These are phyloP conservation scores for Lactifluus rugatus DNA, from an alignment of 768 basidiomycete species.

Conservation along the genomic window DNA sequence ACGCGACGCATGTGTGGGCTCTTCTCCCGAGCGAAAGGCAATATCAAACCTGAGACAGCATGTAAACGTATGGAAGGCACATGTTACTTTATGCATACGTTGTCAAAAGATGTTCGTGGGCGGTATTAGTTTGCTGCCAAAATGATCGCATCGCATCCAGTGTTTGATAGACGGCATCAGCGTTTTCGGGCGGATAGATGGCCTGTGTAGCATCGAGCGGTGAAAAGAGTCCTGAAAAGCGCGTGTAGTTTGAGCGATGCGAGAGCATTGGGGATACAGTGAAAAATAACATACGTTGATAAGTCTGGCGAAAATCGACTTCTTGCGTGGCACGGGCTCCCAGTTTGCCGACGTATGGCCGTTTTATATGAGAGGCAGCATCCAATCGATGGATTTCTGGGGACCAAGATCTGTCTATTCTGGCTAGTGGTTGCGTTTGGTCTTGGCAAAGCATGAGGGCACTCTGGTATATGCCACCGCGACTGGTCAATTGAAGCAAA, in stretches of 20 bases:
- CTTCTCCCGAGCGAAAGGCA: constrained; percentile 43
- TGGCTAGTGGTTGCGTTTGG: neutral
- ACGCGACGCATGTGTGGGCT: constrained; percentile 34
- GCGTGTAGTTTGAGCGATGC: neutral
- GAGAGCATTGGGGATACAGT: neutral
- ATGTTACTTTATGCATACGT: constrained; percentile 32
- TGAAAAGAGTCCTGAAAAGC: constrained; percentile 20
- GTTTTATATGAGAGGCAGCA: neutral
- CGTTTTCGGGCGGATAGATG: constrained; percentile 23
- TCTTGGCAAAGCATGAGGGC: neutral
- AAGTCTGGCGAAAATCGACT: constrained; percentile 42
- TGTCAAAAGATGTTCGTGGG: constrained; percentile 48
- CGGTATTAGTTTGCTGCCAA: constrained; percentile 43
- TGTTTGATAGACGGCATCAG: constrained; percentile 35
- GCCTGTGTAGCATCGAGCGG: constrained; percentile 7
- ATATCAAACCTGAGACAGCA: constrained; percentile 46
- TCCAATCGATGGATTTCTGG: constrained; percentile 1
- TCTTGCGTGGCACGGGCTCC: constrained; percentile 36
- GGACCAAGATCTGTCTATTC: constrained; percentile 3
- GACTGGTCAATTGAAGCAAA: constrained; percentile 13
- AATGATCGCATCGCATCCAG: constrained; percentile 46
- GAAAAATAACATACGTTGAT: constrained; percentile 39
- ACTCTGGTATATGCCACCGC: constrained; percentile 13
- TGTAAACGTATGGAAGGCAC: neutral
- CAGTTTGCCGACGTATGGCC: constrained; percentile 29